Evolutionary conservation across 2,329 filamentous ascomycete genomes (phyloP).

Genomic region (Rosellinia necatrix): DNA sequence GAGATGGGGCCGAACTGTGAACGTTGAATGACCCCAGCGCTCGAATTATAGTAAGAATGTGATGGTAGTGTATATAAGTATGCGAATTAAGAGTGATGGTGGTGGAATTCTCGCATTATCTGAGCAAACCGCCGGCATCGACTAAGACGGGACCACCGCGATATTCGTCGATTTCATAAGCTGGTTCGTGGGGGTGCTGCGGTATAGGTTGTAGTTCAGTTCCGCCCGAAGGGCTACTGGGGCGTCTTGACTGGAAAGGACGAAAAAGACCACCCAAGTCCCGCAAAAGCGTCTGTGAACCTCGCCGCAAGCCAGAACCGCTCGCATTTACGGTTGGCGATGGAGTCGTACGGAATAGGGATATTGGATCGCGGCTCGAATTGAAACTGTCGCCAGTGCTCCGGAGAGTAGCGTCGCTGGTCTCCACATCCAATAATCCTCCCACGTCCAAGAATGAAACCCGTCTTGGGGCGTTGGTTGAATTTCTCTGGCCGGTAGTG

Average conservation of each 20-base stretch:
- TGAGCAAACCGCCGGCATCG: slow-evolving; percentile 49
- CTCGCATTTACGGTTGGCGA: slow-evolving; percentile 52
- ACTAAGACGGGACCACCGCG: slow-evolving; percentile 42
- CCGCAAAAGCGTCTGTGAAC: slow-evolving; percentile 62
- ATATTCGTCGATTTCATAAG: slow-evolving; percentile 40
- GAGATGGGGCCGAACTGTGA: slow-evolving; percentile 16
- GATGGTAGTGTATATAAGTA: slow-evolving; percentile 3
- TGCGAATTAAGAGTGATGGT: background rate
- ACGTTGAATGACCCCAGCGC: background rate
- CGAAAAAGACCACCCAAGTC: slow-evolving; percentile 61
- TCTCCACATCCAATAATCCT: slow-evolving; percentile 66
- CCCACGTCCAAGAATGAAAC: slow-evolving; percentile 88
- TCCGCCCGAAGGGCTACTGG: slow-evolving; percentile 41
- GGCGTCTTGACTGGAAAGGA: slow-evolving; percentile 44
- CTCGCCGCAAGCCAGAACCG: slow-evolving; percentile 52
- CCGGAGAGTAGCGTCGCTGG: slow-evolving; percentile 33
- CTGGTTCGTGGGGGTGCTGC: slow-evolving; percentile 45
- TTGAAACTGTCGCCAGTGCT: slow-evolving; percentile 48
- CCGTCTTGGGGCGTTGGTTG: slow-evolving; percentile 54
- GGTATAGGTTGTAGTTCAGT: slow-evolving; percentile 55
- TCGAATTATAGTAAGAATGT: slow-evolving; percentile 4
- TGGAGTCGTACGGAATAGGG: slow-evolving; percentile 43
- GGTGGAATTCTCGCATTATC: slow-evolving; percentile 20
- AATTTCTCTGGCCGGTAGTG: slow-evolving; percentile 45
- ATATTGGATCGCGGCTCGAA: slow-evolving; percentile 48